Conservation (phyloP, 352 stramenopile species). For the Globisporangium lucens region DNA sequence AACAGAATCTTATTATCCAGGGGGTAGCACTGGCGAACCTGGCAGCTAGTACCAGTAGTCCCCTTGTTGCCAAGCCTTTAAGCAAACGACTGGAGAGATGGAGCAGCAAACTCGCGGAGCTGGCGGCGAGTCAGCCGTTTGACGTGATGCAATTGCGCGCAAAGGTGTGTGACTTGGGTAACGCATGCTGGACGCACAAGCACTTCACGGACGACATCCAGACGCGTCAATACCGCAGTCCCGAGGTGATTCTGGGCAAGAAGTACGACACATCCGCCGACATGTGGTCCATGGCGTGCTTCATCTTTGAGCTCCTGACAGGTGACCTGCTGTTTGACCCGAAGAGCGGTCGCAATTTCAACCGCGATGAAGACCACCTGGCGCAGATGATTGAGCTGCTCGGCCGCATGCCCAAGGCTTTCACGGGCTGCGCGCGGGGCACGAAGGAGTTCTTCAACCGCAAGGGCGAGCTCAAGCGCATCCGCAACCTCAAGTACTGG, state of each 20-base stretch:
- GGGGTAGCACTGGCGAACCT: conserved; percentile 38
- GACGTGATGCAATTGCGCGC: conserved; percentile 60
- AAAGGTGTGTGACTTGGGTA: conserved; percentile 98
- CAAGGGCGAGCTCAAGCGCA: conserved; percentile 97
- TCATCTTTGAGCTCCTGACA: conserved; percentile 99
- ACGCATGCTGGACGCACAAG: conserved; percentile 98
- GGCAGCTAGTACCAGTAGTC: conserved; percentile 9
- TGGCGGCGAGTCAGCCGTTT: conserved; percentile 42
- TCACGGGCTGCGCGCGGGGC: conserved; percentile 67
- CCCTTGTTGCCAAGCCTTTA: conserved; percentile 23
- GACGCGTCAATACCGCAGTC: conserved; percentile 99
- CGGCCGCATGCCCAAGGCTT: conserved; percentile 94
- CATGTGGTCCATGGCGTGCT: conserved; percentile 98
- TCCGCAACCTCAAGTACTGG: conserved; percentile 98
- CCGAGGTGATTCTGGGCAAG: conserved; percentile 96
- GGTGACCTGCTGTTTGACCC: conserved; percentile 99
- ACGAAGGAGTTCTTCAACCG: conserved; percentile 97
- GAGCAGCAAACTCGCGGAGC: conserved; percentile 33
- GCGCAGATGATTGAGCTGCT: conserved; percentile 99
- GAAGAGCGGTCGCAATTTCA: conserved; percentile 85
- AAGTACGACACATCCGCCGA: conserved; percentile 98
- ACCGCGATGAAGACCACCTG: conserved; percentile 95
- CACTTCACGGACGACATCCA: conserved; percentile 99
- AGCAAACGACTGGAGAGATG: conserved; percentile 36
- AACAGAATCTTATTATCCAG: conserved; percentile 32